Base-by-base conservation (phyloP, 495 filamentous ascomycete species). In the Achaetomiella virescens region DNA sequence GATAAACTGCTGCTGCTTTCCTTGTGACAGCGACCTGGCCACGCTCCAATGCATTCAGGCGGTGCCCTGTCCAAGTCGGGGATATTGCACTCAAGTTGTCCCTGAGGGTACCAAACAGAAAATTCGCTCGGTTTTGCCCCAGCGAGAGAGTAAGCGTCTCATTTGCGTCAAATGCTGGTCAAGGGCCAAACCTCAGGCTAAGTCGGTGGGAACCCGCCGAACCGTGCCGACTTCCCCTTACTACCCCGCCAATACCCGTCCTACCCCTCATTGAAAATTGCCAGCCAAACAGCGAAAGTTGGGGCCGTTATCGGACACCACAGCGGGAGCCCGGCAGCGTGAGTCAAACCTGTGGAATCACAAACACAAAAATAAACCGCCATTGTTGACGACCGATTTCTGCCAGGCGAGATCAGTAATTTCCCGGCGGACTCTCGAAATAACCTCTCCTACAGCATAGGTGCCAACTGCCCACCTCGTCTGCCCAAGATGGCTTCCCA, bases 401-500 rank as follows among this genome's bases (percentile, higher is more conserved):
- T 33, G 44, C 35, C 44, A 48, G 52, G 31, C 52, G 42, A 54
- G 43, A 37, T 31, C 33, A 53, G 47, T 14, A 55, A 31, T 24
- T 33, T 33, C 43, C 44, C 52, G 20, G 42, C 25, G 40, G 41
- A 45, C 27, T 48, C 49, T 42, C 21, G 41, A 51, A 33, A 55
- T 43, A 40, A 51, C 41, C 25, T 31, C 50, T 25, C 36, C 17
- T 27, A 21, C 35, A 43, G 36, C 31, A 38, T 6, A 22, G 17
- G n/a, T n/a, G n/a, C n/a, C n/a, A n/a, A n/a, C n/a, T 18, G 4
- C 33, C 25, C 27, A 44, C 12, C 20, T 10, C 35, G 14, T 9
- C 8, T 22, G 36, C 6, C 38, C 42, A 63, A 62, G 48, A 70
- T 70, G 67, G 55, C 65, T 57, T 62, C 66, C 40, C 67, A 68